Evolutionary conservation across 306 rosid genomes (phyloP), one percentile per base, ranked within the genome.

Genomic region (Gleditsia sinensis): DNA sequence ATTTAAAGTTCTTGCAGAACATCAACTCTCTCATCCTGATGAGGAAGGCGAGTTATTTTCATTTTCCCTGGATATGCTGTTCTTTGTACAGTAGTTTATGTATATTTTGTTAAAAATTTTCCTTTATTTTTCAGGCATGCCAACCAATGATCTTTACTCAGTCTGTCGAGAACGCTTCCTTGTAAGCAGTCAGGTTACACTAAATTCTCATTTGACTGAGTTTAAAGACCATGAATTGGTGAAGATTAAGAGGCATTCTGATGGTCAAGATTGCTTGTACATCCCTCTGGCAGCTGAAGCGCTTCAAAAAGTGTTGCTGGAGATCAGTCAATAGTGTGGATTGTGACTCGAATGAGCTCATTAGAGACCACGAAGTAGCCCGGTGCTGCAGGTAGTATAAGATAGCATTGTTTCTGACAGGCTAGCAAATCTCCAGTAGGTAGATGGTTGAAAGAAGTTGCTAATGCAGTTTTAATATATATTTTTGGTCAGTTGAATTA

Each of bases 171-270:
- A 94, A 76, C 89, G 87, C 61, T 94, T 94, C 85, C 88, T 94
- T 2, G 90, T 90, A 50, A 90, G 93, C 71, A 90, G 91, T 87
- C 96, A 86, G 82, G 82, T 87, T 76, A 90, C 94, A 7, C 81
- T 94, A 25, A 94, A 90, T 76, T 83, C 97, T 70, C 97, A 91
- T 85, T 80, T 94, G 82, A 90, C 96, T 1, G 98, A 91, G 80
- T 90, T 94, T 81, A 90, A 90, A 60, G 98, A 94, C 81, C 98
- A 94, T 34, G 98, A 94, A 61, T 81, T 94, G 84, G 88, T 94
- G 54, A 94, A 94, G 84, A 88, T 81, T 40, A 87, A 82, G 86
- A 87, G 90, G 83, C 78, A 90, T 75, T 77, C 96, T n/a, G 96
- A 94, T 48, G 98, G 97, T 48, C 97, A 90, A 81, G 97, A 94